Conservation (phyloP, 2,329 filamentous ascomycete genomes). For the Ophiostoma perfectum region DNA sequence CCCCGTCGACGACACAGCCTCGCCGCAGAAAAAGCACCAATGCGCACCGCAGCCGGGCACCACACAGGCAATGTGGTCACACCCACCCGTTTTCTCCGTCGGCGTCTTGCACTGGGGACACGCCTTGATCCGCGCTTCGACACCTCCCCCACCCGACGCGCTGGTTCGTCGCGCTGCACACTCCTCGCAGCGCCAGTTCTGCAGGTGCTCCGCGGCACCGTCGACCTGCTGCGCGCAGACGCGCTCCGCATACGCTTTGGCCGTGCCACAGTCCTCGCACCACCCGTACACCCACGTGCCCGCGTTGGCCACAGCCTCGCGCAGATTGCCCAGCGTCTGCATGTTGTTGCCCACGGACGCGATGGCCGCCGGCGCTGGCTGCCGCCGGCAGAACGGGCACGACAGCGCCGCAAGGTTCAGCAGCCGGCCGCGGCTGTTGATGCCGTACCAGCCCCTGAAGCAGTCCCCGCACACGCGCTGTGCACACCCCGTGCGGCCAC, state of each 20-base stretch:
- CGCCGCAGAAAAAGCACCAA: constrained; percentile 46
- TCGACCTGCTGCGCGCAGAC: constrained; percentile 36
- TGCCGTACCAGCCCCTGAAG: constrained; percentile 41
- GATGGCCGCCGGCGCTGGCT: constrained; percentile 37
- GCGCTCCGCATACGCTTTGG: constrained; percentile 39
- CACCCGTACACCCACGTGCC: constrained; percentile 45
- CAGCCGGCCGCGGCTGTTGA: constrained; percentile 40
- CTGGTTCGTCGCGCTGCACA: constrained; percentile 29
- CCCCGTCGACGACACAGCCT: not conserved
- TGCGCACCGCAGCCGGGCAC: constrained; percentile 35
- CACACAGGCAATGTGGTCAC: constrained; percentile 43
- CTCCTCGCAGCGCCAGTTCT: constrained; percentile 39
- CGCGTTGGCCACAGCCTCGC: constrained; percentile 37
- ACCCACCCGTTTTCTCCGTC: constrained; percentile 42
- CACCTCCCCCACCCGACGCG: constrained; percentile 28
- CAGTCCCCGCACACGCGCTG: constrained; percentile 42
- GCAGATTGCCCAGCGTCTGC: constrained; percentile 34
- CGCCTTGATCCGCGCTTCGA: not conserved
- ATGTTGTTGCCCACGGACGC: constrained; percentile 27
- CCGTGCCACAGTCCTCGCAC: constrained; percentile 42
- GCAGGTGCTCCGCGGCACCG: constrained; percentile 36
- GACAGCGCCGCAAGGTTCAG: constrained; percentile 45
- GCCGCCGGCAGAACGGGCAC: constrained; percentile 47
- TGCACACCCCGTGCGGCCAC: constrained; percentile 41
- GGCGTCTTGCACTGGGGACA: constrained; percentile 39